phyloP scores from a whole-genome alignment of 2,329 filamentous ascomycete genomes.

The Alternaria alternata region DNA sequence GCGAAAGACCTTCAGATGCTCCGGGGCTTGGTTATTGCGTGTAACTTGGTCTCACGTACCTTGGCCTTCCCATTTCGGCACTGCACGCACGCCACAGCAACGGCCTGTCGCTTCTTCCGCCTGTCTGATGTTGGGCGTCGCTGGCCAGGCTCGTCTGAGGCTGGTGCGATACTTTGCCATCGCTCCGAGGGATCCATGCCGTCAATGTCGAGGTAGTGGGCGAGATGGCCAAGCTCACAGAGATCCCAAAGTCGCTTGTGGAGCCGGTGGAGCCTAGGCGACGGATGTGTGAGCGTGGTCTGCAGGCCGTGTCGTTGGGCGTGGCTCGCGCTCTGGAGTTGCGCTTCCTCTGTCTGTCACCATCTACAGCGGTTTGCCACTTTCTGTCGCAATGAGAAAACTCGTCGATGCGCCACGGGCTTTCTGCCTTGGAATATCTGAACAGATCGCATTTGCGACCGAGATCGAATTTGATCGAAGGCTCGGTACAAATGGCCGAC shows the following conservation, averaged over 20 bases:
- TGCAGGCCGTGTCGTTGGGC: constrained; percentile 2
- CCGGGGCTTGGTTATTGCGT: constrained; percentile 2
- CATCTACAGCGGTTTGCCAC: constrained; percentile 9
- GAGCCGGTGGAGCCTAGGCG: constrained; percentile 14
- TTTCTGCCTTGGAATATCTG: constrained; percentile 1
- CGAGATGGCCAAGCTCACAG: constrained; percentile 1
- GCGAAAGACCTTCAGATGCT: constrained; percentile 2
- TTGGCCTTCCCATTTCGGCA: constrained; percentile 37
- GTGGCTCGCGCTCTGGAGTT: constrained; percentile 3
- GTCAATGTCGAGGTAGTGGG: constrained; percentile 2
- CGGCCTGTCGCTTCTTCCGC: constrained; percentile 30
- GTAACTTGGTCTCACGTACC: constrained; percentile 22
- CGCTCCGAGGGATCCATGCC: constrained; percentile 32
- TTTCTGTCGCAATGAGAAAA: neutral
- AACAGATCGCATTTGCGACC: constrained; percentile 11
- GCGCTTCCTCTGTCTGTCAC: neutral
- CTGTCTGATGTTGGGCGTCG: constrained; percentile 26
- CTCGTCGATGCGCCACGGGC: neutral
- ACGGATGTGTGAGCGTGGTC: constrained; percentile 8
- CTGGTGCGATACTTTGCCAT: constrained; percentile 36
- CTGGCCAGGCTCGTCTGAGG: constrained; percentile 31
- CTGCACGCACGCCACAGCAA: constrained; percentile 34
- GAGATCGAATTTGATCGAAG: constrained; percentile 12
- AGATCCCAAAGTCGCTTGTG: constrained; percentile 5
- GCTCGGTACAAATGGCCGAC: constrained; percentile 18